Conservation (phyloP, 1,139 yeast species). For the Geotrichum cucujoidarum region DNA sequence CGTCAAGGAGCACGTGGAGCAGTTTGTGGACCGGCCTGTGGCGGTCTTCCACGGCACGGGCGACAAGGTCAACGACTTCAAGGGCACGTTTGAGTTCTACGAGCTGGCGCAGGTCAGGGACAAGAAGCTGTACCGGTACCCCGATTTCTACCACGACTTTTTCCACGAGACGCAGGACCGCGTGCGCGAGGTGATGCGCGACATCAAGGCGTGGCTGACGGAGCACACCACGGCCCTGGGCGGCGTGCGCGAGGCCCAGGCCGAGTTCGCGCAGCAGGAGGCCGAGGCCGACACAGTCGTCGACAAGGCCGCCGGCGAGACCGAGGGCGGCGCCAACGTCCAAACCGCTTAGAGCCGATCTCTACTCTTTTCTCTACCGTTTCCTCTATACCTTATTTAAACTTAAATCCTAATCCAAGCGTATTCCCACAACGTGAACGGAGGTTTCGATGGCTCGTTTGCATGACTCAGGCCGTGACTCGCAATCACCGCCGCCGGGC, state of each 20-base stretch:
- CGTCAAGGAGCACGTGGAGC: slow-evolving; percentile 41
- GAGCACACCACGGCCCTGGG: slow-evolving; percentile 8
- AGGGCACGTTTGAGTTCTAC: slow-evolving; percentile 49
- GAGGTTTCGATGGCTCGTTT: too few relatives aligned
- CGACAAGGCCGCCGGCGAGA: background rate
- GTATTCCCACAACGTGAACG: too few relatives aligned
- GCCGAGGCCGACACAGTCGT: background rate
- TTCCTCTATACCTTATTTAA: too few relatives aligned
- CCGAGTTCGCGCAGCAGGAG: background rate
- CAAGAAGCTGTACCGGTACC: slow-evolving; percentile 36
- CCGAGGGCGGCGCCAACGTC: background rate
- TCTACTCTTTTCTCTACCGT: too few relatives aligned
- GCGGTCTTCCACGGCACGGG: slow-evolving; percentile 52
- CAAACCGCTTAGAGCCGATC: background rate
- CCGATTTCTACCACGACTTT: slow-evolving; percentile 37
- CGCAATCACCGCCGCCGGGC: too few relatives aligned
- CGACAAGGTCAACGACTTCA: slow-evolving; percentile 53
- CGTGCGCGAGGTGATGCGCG: slow-evolving; percentile 36
- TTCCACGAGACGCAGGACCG: slow-evolving; percentile 43
- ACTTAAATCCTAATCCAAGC: too few relatives aligned
- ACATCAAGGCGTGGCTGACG: slow-evolving; percentile 43
- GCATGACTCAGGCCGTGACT: too few relatives aligned
- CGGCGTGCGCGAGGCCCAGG: background rate
- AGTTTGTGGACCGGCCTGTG: slow-evolving; percentile 46
- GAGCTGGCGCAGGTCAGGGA: slow-evolving; percentile 37